Percentiles rank a stretch among this genome's conserved stretches.
These are phyloP conservation scores for Coniochaeta sp. DNA, from an alignment of 2,329 filamentous ascomycete species.

Conservation along the genomic window DNA sequence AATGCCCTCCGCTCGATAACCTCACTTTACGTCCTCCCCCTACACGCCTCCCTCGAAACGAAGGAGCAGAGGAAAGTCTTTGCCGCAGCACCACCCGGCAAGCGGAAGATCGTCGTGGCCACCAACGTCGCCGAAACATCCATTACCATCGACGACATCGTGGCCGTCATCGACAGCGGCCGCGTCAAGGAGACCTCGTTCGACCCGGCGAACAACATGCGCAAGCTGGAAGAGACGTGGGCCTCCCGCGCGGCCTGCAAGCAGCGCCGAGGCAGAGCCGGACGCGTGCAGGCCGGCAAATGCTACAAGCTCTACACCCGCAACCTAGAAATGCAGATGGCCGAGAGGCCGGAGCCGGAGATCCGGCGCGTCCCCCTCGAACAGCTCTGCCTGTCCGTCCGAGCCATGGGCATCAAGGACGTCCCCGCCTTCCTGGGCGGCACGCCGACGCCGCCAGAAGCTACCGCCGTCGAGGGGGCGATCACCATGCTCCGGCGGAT, in stretches of 20 bases:
- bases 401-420: constrained; percentile 86
- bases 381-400: constrained; percentile 88
- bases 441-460: constrained; percentile 83
- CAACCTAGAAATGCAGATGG: constrained; percentile 80
- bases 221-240: constrained; percentile 90
- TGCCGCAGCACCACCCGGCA: constrained; percentile 63
- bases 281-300: constrained; percentile 80
- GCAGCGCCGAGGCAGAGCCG: constrained; percentile 86
- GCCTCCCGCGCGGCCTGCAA: constrained; percentile 91
- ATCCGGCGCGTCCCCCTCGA: constrained; percentile 89
- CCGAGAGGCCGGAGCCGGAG: constrained; percentile 83
- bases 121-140: constrained; percentile 98
- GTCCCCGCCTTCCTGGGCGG: constrained; percentile 75
- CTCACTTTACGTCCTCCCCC: constrained; percentile 68
- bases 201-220: constrained; percentile 87
- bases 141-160: constrained; percentile 96
- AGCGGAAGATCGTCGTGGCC: constrained; percentile 86
- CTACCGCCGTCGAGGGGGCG: constrained; percentile 77
- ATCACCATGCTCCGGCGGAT: constrained; percentile 73
- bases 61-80: constrained; percentile 86
- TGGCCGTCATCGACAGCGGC: constrained; percentile 91
- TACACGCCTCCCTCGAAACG: constrained; percentile 88
- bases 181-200: constrained; percentile 96
- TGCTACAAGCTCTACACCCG: constrained; percentile 96
- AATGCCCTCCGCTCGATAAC: constrained; percentile 54